Base-by-base conservation (phyloP, 305 asterid species). In the Fraxinus nigra region DNA sequence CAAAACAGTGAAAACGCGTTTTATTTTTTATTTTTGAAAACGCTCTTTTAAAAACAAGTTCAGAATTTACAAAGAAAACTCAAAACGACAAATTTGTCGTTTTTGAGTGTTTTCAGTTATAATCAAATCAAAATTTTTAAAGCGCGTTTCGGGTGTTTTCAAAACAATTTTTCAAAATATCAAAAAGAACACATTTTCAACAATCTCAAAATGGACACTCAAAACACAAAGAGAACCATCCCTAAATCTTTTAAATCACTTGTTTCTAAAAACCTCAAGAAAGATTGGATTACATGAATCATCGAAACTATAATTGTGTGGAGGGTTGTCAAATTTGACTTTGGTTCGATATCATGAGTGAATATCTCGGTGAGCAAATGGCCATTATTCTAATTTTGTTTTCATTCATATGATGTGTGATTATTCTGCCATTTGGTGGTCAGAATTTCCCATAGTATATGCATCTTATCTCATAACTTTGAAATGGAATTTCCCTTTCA, bases 371-470 rank as follows among this genome's bases (percentile, higher is more conserved):
- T 16, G 78, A 30, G 37, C 78, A 46, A 75, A 72, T 67, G 7
- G 22, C 11, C 13, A 33, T 65, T 69, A 3, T 67, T 67, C 28
- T 13, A 7, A 5, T 65, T 7, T 34, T 72, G 72, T 35, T 40
- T 35, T 1, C 54, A 80, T 6, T 32, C 40, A 67, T 14, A 78
- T 61, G 78, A 79, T 18, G 77, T 83, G 63, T 16, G 81, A 43
- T 74, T 75, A 61, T 75, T 79, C 43, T 75, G n/a, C 81, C 24
- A 82, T 80, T 54, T 78, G 78, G 38, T 34, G 67, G 69, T 65
- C 72, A 65, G 34, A 26, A 54, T 24, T 35, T 54, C 70, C 76
- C 10, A 78, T 77, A 14, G 9, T 30, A 54, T 38, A 51, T 63
- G 76, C 59, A 63, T 70, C 63, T 72, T 72, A 51, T 70, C 69